Base-by-base conservation (phyloP, 1,284 basidiomycete species). In the Leccinum huronense region DNA sequence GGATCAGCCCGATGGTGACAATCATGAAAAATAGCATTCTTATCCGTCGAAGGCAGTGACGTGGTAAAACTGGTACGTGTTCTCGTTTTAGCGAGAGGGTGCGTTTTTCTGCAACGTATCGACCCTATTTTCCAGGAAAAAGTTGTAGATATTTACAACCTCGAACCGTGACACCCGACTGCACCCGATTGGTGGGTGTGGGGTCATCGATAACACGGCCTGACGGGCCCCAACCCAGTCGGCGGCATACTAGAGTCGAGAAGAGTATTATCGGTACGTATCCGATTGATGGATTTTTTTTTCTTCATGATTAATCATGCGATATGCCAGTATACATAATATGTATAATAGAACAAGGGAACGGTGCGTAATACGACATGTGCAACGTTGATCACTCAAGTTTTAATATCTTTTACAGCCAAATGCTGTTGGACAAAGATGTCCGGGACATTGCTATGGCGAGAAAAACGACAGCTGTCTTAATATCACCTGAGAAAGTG, bases 381-480 rank as follows among this genome's bases (percentile, higher is more conserved):
- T 36, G 34, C 34, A 36, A 9, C 11, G 34, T 36, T 36, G 34
- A 36, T 36, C 34, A 36, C 34, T 36, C 34, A 36, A 10, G 34
- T 13, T 36, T 36, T 36, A 9, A 36, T 36, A 36, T 36, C 36
- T 38, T 38, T 14, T 3, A 38, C 36, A 38, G 36, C 36, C 36
- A 38, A 38, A 36, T 11, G 5, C 34, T 6, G 11, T 86, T 92
- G n/a, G 77, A 91, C 11, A 88, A 91, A 67, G 89, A 92, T 69
- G 87, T 92, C 61, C 85, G 87, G 51, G 87, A 91, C 70, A 85
- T 93, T 58, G 86, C 87, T 0, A 75, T 92, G 30, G 83, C 87
- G 57, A 79, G 82, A 54, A 83, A 83, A 68, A 86, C 85, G 16
- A 73, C 84, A 10, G 79, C 86, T 16, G 89, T 88, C 30, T 75